These are phyloP conservation scores for Alternaria sp. DNA, from an alignment of 2,329 filamentous ascomycete genomes.

Conservation along the genomic window DNA sequence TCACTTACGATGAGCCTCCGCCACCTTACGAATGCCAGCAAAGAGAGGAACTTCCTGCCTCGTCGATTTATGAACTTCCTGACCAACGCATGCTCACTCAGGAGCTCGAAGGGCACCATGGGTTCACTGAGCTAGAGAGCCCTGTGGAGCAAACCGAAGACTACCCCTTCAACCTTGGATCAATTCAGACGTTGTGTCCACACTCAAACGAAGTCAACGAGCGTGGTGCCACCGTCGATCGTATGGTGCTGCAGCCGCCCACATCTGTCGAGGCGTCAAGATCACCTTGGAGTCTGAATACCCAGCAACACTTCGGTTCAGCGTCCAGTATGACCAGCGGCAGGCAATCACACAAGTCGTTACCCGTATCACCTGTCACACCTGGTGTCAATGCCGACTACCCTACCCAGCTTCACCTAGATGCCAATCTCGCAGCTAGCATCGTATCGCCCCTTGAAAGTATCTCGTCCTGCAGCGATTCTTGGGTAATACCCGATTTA, in stretches of 20 bases:
- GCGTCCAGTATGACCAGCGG: slow-evolving; percentile 2
- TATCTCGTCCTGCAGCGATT: background rate
- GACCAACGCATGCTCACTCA: background rate
- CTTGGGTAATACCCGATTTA: background rate
- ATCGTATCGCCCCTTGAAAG: background rate
- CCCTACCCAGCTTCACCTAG: background rate
- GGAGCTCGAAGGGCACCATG: slow-evolving; percentile 4
- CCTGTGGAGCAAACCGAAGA: background rate
- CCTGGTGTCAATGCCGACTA: background rate
- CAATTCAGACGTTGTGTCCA: background rate
- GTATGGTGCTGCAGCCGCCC: background rate
- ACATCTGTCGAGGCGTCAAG: background rate
- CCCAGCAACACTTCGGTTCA: background rate
- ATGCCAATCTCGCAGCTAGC: background rate
- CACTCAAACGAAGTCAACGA: background rate
- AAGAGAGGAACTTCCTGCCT: background rate
- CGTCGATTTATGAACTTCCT: slow-evolving; percentile 6
- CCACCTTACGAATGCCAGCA: slow-evolving; percentile 1
- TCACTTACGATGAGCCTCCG: background rate
- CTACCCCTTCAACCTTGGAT: too few relatives aligned
- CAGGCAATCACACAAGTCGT: slow-evolving; percentile 5
- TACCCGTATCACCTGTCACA: slow-evolving; percentile 15
- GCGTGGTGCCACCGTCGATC: background rate
- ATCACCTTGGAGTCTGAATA: background rate
- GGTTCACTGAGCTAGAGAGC: background rate